Base-by-base conservation (phyloP, 129 eudicot genomes). In the Silybum marianum region DNA sequence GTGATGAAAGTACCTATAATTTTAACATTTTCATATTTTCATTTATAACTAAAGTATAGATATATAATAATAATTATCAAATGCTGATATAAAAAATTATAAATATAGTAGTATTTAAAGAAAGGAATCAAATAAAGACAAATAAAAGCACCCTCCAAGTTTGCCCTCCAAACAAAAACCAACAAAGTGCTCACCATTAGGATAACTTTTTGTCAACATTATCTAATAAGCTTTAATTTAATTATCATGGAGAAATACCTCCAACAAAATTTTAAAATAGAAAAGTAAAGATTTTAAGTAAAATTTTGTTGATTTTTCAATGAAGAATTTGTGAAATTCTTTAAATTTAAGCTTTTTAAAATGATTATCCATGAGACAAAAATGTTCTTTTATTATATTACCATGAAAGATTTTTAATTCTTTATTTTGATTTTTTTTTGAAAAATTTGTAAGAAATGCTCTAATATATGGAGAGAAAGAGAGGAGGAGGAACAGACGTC, bases 91-190 rank as follows among this genome's bases (percentile, higher is more conserved):
- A 2, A 44, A 44, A 2, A 44, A 44, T 11, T 44, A 44, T 58
- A 58, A 58, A 18, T 58, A 58, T 18, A 18, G 6, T 16, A 18
- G 22, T 3, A 54, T 54, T 58, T 54, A 54, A 19, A 58, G 8
- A 58, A 58, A n/a, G 66, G 66, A 58, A 58, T 58, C 66, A 58
- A 58, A 58, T 58, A 58, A 58, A 58, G 66, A 58, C 23, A 58
- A 19, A 58, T n/a, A 58, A 58, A 58, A 6, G 23, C 66, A 58
- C 66, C 6, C 2, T 18, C 7, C 66, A 58, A 58, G 23, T 58
- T 58, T 58, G 23, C 3, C 66, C 66, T 58, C 66, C 66, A 58
- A 58, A n/a, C 66, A 58, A 58, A 58, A 58, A 58, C 66, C 66
- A 58, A 58, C 66, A 58, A 58, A 58, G 66, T 58, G 66, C 10